A percentile compares a stretch with the other conserved stretches of the same genome.
Evolutionary conservation across 257 asterid species (phyloP).

Genomic region (Solanum etuberosum): DNA sequence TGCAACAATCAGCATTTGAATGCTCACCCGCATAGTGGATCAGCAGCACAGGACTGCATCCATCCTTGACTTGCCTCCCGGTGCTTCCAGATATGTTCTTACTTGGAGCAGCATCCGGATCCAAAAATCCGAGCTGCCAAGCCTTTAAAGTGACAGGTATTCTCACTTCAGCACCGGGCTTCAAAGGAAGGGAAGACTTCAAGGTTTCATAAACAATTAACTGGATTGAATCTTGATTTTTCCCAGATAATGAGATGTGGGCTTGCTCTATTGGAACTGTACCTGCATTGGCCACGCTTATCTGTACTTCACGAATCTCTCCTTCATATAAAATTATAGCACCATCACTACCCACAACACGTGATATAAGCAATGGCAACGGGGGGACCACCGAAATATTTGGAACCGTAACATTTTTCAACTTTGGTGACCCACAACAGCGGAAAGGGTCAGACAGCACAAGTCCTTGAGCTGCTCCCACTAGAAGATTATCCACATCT

Average conservation of each 20-base stretch:
- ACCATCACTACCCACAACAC: conserved; percentile 86
- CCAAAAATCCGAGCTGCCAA: conserved; percentile 78
- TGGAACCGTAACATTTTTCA: conserved; percentile 56
- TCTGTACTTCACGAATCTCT: conserved; percentile 87
- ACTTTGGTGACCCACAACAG: conserved; percentile 80
- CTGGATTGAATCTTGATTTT: conserved; percentile 87
- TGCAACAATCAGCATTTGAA: background rate
- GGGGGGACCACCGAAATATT: conserved; percentile 75
- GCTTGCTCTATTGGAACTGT: conserved; percentile 96
- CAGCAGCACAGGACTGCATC: conserved; percentile 79
- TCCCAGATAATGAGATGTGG: conserved; percentile 85
- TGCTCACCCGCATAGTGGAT: conserved; percentile 89
- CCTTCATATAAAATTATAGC: conserved; percentile 91
- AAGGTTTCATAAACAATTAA: conserved; percentile 61
- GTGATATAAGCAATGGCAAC: conserved; percentile 72
- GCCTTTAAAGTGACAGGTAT: conserved; percentile 85
- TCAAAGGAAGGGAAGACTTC: conserved; percentile 73
- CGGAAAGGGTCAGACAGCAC: conserved; percentile 98
- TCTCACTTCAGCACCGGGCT: conserved; percentile 95
- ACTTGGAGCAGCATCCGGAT: conserved; percentile 47
- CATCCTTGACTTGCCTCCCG: conserved; percentile 67
- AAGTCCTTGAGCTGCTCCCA: conserved; percentile 97
- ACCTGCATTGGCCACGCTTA: conserved; percentile 92
- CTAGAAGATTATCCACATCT: conserved; percentile 82
- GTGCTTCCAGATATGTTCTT: conserved; percentile 43